phyloP scores from a whole-genome alignment of 768 basidiomycete genomes.

The Saitozyma sp. region DNA sequence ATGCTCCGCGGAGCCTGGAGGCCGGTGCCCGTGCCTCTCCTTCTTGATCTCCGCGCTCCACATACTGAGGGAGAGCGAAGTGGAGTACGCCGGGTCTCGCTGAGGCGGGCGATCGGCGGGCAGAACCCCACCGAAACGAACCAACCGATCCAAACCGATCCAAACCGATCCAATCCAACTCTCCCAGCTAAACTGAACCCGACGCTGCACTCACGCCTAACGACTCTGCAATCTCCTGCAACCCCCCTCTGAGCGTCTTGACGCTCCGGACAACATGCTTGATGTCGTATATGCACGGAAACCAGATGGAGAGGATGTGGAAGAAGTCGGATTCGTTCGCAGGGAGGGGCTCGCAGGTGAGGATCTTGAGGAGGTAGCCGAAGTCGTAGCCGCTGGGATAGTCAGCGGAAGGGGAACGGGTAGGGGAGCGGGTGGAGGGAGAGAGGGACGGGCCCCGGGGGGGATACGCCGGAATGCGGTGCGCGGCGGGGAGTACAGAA shows the following conservation, averaged over 20 bases:
- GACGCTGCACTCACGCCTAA: constrained; percentile 67
- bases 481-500: too few species aligned
- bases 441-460: neutral
- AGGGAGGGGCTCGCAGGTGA: constrained; percentile 76
- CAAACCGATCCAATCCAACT: too few species aligned
- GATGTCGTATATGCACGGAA: constrained; percentile 95
- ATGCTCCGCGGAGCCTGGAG: neutral
- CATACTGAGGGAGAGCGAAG: too few species aligned
- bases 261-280: constrained; percentile 88
- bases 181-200: too few species aligned
- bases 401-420: neutral
- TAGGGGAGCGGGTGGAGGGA: neutral
- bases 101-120: too few species aligned
- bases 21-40: neutral
- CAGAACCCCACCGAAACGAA: too few species aligned
- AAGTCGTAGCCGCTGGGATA: constrained; percentile 78
- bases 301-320: constrained; percentile 82
- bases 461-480: neutral
- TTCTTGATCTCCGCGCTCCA: too few species aligned
- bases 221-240: constrained; percentile 95
- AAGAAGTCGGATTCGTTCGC: constrained; percentile 88
- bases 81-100: too few species aligned
- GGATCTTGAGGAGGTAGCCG: constrained; percentile 93
- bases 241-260: constrained; percentile 77
- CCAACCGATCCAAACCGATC: too few species aligned